phyloP scores from a whole-genome alignment of 192 early-diverging fungal species.

The Backusella westeae region DNA sequence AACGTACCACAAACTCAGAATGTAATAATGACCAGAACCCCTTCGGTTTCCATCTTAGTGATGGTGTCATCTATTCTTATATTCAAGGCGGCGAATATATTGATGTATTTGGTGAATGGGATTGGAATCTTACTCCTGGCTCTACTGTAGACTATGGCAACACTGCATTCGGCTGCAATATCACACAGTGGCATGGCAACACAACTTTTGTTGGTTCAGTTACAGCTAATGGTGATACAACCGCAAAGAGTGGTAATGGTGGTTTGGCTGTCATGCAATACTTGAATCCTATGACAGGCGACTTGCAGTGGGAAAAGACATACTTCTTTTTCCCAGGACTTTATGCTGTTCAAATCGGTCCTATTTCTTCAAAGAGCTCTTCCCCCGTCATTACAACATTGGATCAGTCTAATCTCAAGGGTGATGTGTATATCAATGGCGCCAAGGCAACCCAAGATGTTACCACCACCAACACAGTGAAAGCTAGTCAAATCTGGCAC shows the following conservation, averaged over 20 bases:
- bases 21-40: constrained; percentile 29
- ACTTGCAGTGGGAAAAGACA: constrained; percentile 20
- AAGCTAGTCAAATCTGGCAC: constrained; percentile 20
- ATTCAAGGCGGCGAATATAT: constrained; percentile 25
- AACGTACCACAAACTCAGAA: constrained; percentile 25
- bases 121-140: constrained; percentile 33
- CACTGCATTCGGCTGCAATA: constrained; percentile 11
- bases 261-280: constrained; percentile 33
- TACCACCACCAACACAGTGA: constrained; percentile 5
- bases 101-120: constrained; percentile 30
- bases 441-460: neutral
- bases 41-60: constrained; percentile 31
- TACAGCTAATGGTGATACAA: neutral
- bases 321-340: constrained; percentile 24
- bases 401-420: constrained; percentile 24
- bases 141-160: constrained; percentile 28
- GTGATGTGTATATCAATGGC: constrained; percentile 10
- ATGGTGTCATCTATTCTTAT: constrained; percentile 28
- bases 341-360: constrained; percentile 20
- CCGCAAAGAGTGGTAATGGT: neutral
- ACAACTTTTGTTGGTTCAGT: constrained; percentile 30
- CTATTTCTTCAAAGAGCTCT: neutral
- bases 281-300: constrained; percentile 20
- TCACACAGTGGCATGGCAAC: constrained; percentile 16
- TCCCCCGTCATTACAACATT: constrained; percentile 17